Evolutionary conservation across 176 grass and related monocot genomes (phyloP).

Genomic region (Otatea glauca): DNA sequence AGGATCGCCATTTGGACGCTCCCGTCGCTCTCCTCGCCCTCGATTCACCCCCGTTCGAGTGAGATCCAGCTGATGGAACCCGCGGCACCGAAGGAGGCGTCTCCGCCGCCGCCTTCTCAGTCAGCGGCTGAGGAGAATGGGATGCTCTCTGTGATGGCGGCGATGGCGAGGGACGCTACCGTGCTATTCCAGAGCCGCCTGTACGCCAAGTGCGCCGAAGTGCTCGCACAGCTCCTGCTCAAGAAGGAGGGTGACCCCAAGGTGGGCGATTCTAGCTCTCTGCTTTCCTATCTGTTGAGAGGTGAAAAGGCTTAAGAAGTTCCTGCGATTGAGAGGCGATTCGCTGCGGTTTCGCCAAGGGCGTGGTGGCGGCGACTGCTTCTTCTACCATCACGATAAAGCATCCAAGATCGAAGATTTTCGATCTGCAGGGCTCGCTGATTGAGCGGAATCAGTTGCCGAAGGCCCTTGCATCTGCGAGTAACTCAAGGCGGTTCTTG

Average conservation of each 20-base stretch:
- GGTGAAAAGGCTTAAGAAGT: neutral
- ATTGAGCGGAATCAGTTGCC: too few species aligned
- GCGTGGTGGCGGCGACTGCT: too few species aligned
- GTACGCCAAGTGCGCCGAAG: slow-evolving; percentile 65
- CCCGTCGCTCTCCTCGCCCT: neutral
- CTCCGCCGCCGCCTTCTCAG: slow-evolving; percentile 36
- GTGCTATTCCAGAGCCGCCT: slow-evolving; percentile 73
- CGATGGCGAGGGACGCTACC: slow-evolving; percentile 73
- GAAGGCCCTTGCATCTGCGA: too few species aligned
- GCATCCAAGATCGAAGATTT: too few species aligned
- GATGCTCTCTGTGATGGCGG: slow-evolving; percentile 60
- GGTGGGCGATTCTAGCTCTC: slow-evolving; percentile 48
- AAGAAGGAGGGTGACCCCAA: slow-evolving; percentile 84
- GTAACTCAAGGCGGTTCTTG: too few species aligned
- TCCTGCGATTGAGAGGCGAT: neutral
- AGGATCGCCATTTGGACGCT: slow-evolving; percentile 13
- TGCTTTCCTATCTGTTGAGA: neutral
- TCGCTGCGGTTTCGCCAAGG: too few species aligned
- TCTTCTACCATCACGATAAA: too few species aligned
- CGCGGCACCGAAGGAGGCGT: slow-evolving; percentile 63
- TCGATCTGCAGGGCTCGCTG: too few species aligned
- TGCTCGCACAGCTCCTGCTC: slow-evolving; percentile 68
- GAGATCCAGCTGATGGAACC: slow-evolving; percentile 60
- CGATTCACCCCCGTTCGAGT: slow-evolving; percentile 26
- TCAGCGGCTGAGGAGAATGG: slow-evolving; percentile 50